Evolutionary conservation across 192 early-diverging fungal genomes (phyloP).

Genomic region (Obelidium mucronatum): DNA sequence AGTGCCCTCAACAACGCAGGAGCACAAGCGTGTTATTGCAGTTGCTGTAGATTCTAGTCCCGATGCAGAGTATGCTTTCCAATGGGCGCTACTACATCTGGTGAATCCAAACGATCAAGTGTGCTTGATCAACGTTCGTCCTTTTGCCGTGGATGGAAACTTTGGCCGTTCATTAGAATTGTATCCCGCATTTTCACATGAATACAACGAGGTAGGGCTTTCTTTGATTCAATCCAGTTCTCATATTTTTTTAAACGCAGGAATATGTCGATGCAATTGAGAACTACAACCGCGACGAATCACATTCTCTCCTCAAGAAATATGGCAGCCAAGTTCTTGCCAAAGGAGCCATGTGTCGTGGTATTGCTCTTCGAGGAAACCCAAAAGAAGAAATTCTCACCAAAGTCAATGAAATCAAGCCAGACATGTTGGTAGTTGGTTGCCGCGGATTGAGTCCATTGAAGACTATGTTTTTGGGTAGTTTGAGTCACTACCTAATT

Average conservation of each 20-base stretch:
- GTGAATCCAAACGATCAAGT: not conserved
- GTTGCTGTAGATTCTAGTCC: conserved; percentile 40
- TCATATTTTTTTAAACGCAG: not conserved
- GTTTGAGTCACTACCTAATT: conserved; percentile 38
- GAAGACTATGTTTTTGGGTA: conserved; percentile 42
- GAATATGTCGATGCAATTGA: conserved; percentile 11
- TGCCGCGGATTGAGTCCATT: conserved; percentile 23
- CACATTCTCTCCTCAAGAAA: conserved; percentile 13
- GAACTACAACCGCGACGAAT: conserved; percentile 21
- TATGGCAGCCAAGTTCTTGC: not conserved
- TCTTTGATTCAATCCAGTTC: not conserved
- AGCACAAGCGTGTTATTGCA: conserved; percentile 33
- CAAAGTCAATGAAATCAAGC: conserved; percentile 31
- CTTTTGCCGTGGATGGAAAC: not conserved
- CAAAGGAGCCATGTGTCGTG: conserved; percentile 6
- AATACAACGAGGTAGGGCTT: not conserved
- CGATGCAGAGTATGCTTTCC: conserved; percentile 31
- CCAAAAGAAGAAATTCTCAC: conserved; percentile 44
- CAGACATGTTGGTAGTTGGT: conserved; percentile 31
- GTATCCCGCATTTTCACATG: not conserved
- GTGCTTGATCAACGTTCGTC: conserved; percentile 18
- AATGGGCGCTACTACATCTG: conserved; percentile 44
- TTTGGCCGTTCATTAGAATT: not conserved
- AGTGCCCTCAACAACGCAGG: not conserved
- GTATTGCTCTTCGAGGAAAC: conserved; percentile 54